Base-by-base conservation (phyloP, 768 basidiomycete genomes). In the Cystofilobasidium bisporidii region DNA sequence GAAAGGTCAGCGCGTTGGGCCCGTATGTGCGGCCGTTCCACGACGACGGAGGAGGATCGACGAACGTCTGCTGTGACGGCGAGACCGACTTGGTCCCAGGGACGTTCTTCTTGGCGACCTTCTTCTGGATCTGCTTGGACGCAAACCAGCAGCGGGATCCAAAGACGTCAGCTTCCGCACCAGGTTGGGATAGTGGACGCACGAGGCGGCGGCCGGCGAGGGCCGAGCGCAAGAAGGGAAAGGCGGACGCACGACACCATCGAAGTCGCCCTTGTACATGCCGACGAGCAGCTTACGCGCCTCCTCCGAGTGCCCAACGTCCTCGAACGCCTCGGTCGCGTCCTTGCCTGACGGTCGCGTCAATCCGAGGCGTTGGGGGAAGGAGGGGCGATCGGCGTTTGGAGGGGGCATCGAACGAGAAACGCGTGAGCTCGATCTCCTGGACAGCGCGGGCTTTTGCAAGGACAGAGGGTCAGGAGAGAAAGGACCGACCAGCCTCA, bases 251-350 rank as follows among this genome's bases (percentile, higher is more conserved):
- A 79, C 81, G 72, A 79, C 81, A 72, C 86, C 81, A 75, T 89
- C 87, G 72, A 93, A 89, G 0, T 88, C 84, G 63, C 93, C 93
- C 61, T 96, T 81, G 48, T 85, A 79, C 83, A 96, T 84, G 71
- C 78, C 85, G 22, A 83, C 84, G 62, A 98, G 82, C 67, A 93
- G 82, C 17, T 82, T 87, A 62, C 96, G 86, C 30, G 96, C 96
- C 79, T 99, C 96, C 73, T 98, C 94, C 0, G 93, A 97, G 83
- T 98, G 96, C 36, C 96, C 96, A 36, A 99, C 94, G 77, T 99
- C 96, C 80, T 98, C 94, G 75, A 99, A 99, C 9, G 96, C 91
- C 75, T 97, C 96, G 40, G 94, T 93, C 28, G 94, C 93, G 77
- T 98, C 92, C 64, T 55, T 56, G 48, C 72, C 63, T 70, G 69